These are phyloP conservation scores for Carex littledalei DNA, from an alignment of 176 grass and related monocot genomes.

Conservation along the genomic window DNA sequence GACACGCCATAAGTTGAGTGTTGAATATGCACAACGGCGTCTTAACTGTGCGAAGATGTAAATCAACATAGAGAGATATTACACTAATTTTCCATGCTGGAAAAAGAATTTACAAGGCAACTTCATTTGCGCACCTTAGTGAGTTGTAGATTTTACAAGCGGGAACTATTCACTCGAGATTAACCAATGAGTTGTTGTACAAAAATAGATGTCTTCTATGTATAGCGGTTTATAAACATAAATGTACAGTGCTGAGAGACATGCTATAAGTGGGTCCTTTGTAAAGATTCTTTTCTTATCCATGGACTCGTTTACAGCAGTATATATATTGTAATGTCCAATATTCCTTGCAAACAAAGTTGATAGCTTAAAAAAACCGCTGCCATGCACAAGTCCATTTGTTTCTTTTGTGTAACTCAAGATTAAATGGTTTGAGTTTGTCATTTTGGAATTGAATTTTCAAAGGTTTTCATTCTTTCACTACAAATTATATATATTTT, in stretches of 20 bases:
- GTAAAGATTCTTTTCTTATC: background rate
- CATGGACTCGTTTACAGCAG: background rate
- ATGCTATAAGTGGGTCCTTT: background rate
- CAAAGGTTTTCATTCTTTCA: background rate
- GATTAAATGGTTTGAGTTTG: background rate
- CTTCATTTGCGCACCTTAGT: background rate
- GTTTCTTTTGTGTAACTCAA: background rate
- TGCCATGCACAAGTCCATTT: background rate
- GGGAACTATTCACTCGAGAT: background rate
- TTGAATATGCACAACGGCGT: slow-evolving; percentile 40
- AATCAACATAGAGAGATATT: slow-evolving; percentile 1
- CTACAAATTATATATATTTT: no score
- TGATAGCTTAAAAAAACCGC: background rate
- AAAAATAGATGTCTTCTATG: background rate
- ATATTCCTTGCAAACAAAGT: background rate
- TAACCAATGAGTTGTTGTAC: slow-evolving; percentile 6
- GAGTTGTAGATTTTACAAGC: background rate
- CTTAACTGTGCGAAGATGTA: slow-evolving; percentile 46
- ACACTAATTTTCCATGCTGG: background rate
- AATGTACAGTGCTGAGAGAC: background rate
- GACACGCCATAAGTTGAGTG: slow-evolving; percentile 34
- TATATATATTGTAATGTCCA: background rate
- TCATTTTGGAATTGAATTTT: background rate
- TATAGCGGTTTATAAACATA: background rate
- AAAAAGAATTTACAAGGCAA: no score